Evolutionary conservation across 176 grass and related monocot species (phyloP).

Genomic region (Neostapfia colusana): DNA sequence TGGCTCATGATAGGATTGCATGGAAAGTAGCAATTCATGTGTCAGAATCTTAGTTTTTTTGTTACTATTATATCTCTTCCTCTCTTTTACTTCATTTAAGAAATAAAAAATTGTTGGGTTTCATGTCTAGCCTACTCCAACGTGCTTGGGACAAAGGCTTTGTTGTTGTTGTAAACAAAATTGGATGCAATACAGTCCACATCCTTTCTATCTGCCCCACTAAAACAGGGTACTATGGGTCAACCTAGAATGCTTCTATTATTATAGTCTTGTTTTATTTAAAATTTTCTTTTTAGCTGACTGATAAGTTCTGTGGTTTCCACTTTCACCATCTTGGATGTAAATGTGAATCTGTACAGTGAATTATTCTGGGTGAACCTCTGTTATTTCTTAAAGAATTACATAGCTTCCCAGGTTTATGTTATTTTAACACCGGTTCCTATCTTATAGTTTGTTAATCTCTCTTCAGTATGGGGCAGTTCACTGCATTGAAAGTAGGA

Average conservation of each 20-base stretch:
- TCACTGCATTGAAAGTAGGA: background rate
- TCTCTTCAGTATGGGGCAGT: background rate
- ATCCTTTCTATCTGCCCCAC: background rate
- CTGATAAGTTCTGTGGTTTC: slow-evolving; percentile 13
- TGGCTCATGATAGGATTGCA: no score
- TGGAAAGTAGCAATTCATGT: no score
- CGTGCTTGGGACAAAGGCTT: no score
- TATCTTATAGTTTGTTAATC: background rate
- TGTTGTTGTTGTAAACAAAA: no score
- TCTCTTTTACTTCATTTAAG: no score
- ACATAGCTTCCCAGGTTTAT: slow-evolving; percentile 11
- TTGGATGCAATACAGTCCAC: background rate
- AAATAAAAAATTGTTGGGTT: no score
- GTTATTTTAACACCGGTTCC: background rate
- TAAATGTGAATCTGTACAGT: slow-evolving; percentile 6
- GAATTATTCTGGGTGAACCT: slow-evolving; percentile 13
- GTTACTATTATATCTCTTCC: no score
- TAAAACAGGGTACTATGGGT: slow-evolving; percentile 14
- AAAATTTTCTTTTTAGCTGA: background rate
- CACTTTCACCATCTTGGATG: slow-evolving; percentile 5
- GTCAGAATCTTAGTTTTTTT: no score
- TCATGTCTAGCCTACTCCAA: no score
- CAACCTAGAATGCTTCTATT: slow-evolving; percentile 23
- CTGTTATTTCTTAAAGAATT: background rate
- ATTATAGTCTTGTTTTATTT: slow-evolving; percentile 6